Evolutionary conservation across 306 rosid genomes (phyloP), one percentile per base, ranked within the genome.

Genomic region (Rosa chinensis): DNA sequence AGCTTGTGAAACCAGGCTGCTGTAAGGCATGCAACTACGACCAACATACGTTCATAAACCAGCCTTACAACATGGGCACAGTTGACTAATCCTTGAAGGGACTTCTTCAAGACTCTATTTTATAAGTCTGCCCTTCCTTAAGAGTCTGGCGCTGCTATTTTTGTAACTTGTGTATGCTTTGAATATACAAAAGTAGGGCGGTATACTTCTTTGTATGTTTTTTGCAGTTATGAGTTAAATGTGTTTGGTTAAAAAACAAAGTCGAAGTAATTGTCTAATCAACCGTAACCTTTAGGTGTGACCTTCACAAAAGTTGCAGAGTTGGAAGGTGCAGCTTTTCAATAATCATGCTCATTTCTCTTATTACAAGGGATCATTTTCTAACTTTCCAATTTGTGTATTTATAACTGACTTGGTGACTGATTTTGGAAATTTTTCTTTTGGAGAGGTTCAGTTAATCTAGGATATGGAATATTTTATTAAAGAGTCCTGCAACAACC

Each of bases 401-500:
- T 40, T 40, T 6, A 40, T 40, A 40, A 40, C 5, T 40, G 8
- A 5, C 5, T 40, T 40, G 37, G 37, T 32, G 74, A 13, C 43
- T 70, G 48, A 18, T 70, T 45, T 44, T 70, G 56, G 42, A 70
- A 70, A 45, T 13, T n/a, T 45, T 4, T 4, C 37, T 12, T 8
- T 43, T 69, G 37, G 52, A 10, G 5, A 43, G 37, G 53, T 23
- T 69, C 43, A 21, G 35, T 44, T 44, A 11, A 69, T 43, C 35
- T 52, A n/a, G 37, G 49, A 45, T 23, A 2, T 4, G 43, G 6
- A 40, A 40, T 40, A 69, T 23, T 52, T 14, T 21, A 40, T 69
- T 10, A 25, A 21, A n/a, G 53, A 43, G 42, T 69, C 73, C 73
- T 43, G 53, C 53, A 69, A 69, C 73, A n/a, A n/a, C n/a, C 53